Percentiles rank a stretch among this genome's conserved stretches.
Conservation (phyloP, 2,329 filamentous ascomycete species). For the Thelonectria blattea region DNA sequence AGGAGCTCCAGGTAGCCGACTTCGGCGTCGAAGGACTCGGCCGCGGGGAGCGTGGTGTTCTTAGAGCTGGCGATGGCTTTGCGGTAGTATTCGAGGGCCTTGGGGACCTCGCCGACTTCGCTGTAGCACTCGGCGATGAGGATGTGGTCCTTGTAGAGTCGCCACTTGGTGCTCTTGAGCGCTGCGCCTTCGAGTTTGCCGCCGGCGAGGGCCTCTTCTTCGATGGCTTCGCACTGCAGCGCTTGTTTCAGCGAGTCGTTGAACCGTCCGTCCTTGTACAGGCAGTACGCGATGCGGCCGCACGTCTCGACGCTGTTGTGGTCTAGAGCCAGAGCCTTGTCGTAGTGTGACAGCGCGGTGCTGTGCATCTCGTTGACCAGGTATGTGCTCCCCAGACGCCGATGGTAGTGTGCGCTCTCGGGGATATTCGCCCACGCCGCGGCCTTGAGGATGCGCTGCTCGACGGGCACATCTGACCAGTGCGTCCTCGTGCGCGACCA, state of each 20-base stretch:
- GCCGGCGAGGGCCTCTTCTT: conserved; percentile 39
- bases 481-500: conserved; percentile 46
- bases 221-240: conserved; percentile 46
- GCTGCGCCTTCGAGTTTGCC: conserved; percentile 34
- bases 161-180: conserved; percentile 43
- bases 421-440: conserved; percentile 45
- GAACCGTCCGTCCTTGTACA: conserved; percentile 45
- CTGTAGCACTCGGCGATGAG: conserved; percentile 47
- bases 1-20: conserved; percentile 46
- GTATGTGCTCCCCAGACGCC: conserved; percentile 49
- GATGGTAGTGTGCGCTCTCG: conserved; percentile 46
- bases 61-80: conserved; percentile 44
- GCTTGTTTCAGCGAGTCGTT: conserved; percentile 44
- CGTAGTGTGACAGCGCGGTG: conserved; percentile 45
- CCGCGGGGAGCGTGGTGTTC: conserved; percentile 34
- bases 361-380: conserved; percentile 45
- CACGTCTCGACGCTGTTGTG: conserved; percentile 46
- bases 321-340: conserved; percentile 46
- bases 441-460: conserved; percentile 45
- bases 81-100: conserved; percentile 44
- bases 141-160: conserved; percentile 49
- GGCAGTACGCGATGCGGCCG: conserved; percentile 50
- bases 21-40: conserved; percentile 47
- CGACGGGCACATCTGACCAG: conserved; percentile 45
- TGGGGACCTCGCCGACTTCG: conserved; percentile 41